A percentile compares a stretch with the other conserved stretches of the same genome.
Conservation (phyloP, 345 rosid species). For the Hypericum perforatum region DNA sequence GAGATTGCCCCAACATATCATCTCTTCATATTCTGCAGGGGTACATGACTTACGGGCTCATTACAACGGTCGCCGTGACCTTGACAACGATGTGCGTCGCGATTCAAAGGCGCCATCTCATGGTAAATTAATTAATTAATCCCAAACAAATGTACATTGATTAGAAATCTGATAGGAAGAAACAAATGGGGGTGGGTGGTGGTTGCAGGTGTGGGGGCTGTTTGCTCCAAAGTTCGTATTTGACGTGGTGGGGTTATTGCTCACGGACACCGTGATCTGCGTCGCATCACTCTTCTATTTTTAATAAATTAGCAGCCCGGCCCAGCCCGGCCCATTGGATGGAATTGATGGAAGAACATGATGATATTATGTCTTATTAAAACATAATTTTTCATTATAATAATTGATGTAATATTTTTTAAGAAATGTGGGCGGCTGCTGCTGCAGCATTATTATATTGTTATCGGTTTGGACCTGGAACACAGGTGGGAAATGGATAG, state of each 20-base stretch:
- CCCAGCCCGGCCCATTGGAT: background rate
- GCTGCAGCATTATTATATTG: too few relatives aligned
- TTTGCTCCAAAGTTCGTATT: constrained; percentile 93
- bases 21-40: constrained; percentile 29
- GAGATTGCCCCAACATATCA: constrained; percentile 3
- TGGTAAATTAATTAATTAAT: constrained; percentile 47
- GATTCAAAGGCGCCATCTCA: constrained; percentile 80
- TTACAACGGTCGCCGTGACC: constrained; percentile 39
- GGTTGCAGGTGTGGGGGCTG: constrained; percentile 91
- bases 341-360: too few relatives aligned
- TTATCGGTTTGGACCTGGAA: too few relatives aligned
- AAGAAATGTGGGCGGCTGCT: too few relatives aligned
- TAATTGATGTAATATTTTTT: too few relatives aligned
- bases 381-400: too few relatives aligned
- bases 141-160: background rate
- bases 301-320: too few relatives aligned
- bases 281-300: constrained; percentile 49
- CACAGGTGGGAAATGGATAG: too few relatives aligned
- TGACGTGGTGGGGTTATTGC: constrained; percentile 60
- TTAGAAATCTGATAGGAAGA: background rate
- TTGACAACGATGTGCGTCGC: constrained; percentile 72
- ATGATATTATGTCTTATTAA: too few relatives aligned
- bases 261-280: constrained; percentile 51
- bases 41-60: constrained; percentile 62
- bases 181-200: background rate